Evolutionary conservation across 2,329 filamentous ascomycete species (phyloP).

Genomic region (Sclerotinia subarctica): DNA sequence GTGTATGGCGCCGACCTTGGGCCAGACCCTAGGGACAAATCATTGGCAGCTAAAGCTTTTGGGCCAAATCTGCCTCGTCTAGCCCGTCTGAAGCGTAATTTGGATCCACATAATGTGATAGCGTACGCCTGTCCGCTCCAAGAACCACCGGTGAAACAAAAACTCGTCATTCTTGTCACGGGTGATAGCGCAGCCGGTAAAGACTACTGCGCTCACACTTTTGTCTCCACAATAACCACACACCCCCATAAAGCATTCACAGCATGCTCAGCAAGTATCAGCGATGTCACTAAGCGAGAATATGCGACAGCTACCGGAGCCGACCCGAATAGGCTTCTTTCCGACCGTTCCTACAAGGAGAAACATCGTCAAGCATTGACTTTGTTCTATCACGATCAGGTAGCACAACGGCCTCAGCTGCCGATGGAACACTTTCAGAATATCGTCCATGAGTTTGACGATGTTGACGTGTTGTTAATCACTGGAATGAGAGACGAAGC

Average conservation of each 20-base stretch:
- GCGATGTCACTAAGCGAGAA: conserved; percentile 54
- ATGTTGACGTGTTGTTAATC: conserved; percentile 55
- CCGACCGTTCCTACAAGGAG: conserved; percentile 60
- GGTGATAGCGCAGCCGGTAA: conserved; percentile 56
- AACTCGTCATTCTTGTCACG: conserved; percentile 51
- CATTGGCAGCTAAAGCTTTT: conserved; percentile 53
- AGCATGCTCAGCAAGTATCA: conserved; percentile 52
- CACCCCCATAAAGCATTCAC: conserved; percentile 35
- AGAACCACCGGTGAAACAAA: conserved; percentile 37
- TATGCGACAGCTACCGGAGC: conserved; percentile 51
- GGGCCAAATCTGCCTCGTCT: conserved; percentile 52
- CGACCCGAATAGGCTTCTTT: conserved; percentile 47
- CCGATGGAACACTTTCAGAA: conserved; percentile 45
- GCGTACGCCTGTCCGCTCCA: conserved; percentile 55
- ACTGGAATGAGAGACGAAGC: conserved; percentile 53
- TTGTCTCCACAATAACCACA: conserved; percentile 45
- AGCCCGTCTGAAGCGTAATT: conserved; percentile 47
- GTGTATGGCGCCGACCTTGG: conserved; percentile 61
- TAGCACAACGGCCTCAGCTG: conserved; percentile 45
- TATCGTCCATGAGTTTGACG: conserved; percentile 43
- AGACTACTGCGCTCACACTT: conserved; percentile 55
- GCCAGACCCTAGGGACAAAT: conserved; percentile 55
- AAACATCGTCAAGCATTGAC: conserved; percentile 53
- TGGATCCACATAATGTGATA: conserved; percentile 52
- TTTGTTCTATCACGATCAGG: conserved; percentile 48